Percentiles rank a stretch among this genome's conserved stretches.
phyloP scores from a whole-genome alignment of 441 rosid genomes.

The Corymbia calophylla region DNA sequence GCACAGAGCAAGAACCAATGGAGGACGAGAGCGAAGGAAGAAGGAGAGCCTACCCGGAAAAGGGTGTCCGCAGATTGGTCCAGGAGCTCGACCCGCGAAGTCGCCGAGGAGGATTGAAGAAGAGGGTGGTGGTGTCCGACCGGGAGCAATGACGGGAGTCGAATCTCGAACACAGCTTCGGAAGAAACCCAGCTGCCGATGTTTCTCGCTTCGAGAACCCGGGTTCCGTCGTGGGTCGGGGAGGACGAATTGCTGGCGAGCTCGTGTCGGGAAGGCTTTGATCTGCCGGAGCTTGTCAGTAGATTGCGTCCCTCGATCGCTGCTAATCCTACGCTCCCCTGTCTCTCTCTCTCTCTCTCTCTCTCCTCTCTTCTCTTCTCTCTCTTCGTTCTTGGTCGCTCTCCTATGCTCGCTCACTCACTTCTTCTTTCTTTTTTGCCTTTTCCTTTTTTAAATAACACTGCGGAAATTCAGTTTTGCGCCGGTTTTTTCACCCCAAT shows the following conservation, averaged over 20 bases:
- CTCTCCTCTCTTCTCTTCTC: neutral
- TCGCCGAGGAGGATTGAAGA: neutral
- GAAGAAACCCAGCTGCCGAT: neutral
- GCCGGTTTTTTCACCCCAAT: slow-evolving; percentile 2
- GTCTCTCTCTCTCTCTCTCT: neutral
- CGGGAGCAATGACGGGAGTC: neutral
- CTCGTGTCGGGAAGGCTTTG: neutral
- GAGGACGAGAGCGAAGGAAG: slow-evolving; percentile 21
- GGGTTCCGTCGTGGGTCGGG: neutral
- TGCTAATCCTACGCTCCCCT: slow-evolving; percentile 18
- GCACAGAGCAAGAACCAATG: slow-evolving; percentile 26
- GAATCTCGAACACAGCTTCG: neutral
- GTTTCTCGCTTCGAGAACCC: neutral
- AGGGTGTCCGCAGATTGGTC: slow-evolving; percentile 21
- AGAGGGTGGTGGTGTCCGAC: neutral
- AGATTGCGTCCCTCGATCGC: slow-evolving; percentile 46
- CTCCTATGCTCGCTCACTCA: neutral
- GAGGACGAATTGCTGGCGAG: neutral
- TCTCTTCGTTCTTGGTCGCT: slow-evolving; percentile 14
- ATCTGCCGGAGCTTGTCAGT: neutral
- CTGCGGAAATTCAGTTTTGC: neutral
- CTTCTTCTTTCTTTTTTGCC: neutral
- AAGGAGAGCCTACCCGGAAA: slow-evolving; percentile 21
- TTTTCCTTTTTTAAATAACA: no score
- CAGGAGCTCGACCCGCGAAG: slow-evolving; percentile 22